Evolutionary conservation across 2,329 filamentous ascomycete species (phyloP).

Genomic region (Phialophora verrucosa): DNA sequence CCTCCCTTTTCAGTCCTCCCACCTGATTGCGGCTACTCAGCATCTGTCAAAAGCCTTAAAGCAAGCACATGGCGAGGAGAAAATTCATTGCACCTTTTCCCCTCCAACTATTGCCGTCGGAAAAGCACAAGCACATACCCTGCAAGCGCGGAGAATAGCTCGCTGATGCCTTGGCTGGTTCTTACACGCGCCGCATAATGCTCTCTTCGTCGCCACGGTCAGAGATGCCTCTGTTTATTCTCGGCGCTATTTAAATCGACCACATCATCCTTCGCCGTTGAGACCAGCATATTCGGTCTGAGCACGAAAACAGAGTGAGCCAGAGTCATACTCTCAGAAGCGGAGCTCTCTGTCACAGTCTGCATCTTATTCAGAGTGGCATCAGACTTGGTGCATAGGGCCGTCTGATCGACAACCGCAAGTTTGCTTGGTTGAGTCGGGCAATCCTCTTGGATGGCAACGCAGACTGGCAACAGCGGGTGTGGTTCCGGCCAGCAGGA

Average conservation of each 20-base stretch:
- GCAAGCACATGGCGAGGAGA: neutral
- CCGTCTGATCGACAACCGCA: neutral
- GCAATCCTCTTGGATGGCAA: neutral
- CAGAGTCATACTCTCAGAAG: neutral
- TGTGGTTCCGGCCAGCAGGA: neutral
- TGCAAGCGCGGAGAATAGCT: neutral
- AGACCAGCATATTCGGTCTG: neutral
- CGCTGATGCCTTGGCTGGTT: neutral
- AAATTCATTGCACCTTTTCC: neutral
- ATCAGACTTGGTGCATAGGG: neutral
- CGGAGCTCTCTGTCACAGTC: neutral
- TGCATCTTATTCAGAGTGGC: neutral
- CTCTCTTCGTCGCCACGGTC: neutral
- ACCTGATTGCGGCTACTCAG: conserved; percentile 6
- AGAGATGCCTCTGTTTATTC: neutral
- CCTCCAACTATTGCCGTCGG: neutral
- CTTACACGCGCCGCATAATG: neutral
- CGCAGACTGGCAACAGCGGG: neutral
- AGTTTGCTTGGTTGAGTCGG: neutral
- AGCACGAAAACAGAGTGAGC: neutral
- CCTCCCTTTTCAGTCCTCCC: neutral
- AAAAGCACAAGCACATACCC: neutral
- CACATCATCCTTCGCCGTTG: neutral
- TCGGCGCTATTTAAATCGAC: neutral
- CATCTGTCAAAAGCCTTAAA: neutral